phyloP scores from a whole-genome alignment of 78 protist genomes.

The Salpingoeca rosetta region DNA sequence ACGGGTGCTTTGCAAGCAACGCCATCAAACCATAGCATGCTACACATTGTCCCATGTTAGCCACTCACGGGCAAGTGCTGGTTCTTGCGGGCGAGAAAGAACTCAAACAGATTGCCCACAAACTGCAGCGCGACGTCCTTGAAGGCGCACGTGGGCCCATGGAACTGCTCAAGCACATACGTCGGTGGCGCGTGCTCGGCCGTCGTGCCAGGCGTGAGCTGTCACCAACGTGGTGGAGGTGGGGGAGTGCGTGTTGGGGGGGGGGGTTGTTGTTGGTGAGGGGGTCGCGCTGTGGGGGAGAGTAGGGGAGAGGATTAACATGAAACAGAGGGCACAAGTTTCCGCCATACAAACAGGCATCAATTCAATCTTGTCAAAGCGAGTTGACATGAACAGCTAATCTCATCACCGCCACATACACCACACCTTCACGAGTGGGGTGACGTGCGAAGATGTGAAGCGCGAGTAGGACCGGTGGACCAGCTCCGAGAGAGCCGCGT shows the following conservation, averaged over 20 bases:
- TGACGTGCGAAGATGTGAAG: not conserved
- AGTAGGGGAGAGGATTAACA: not conserved
- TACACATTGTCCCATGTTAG: too few species aligned
- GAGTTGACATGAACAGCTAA: too few species aligned
- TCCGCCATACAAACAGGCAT: not conserved
- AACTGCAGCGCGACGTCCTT: constrained; percentile 77
- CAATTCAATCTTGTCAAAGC: not conserved
- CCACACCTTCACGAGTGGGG: not conserved
- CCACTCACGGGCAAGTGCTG: too few species aligned
- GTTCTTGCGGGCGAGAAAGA: constrained; percentile 3
- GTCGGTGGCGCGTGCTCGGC: not conserved
- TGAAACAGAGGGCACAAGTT: not conserved
- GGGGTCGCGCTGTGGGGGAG: not conserved
- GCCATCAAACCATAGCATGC: too few species aligned
- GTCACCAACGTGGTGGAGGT: not conserved
- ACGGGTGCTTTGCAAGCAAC: not conserved
- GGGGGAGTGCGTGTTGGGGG: too few species aligned
- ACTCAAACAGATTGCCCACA: constrained; percentile 51
- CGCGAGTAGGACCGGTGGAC: not conserved
- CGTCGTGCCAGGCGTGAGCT: not conserved
- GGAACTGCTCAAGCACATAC: constrained; percentile 50
- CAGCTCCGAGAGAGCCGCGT: not conserved
- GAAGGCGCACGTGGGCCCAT: constrained; percentile 71
- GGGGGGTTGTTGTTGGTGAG: too few species aligned
- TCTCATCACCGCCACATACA: too few species aligned